Evolutionary conservation across 495 filamentous ascomycete genomes (phyloP).

Genomic region (Terfezia boudieri): DNA sequence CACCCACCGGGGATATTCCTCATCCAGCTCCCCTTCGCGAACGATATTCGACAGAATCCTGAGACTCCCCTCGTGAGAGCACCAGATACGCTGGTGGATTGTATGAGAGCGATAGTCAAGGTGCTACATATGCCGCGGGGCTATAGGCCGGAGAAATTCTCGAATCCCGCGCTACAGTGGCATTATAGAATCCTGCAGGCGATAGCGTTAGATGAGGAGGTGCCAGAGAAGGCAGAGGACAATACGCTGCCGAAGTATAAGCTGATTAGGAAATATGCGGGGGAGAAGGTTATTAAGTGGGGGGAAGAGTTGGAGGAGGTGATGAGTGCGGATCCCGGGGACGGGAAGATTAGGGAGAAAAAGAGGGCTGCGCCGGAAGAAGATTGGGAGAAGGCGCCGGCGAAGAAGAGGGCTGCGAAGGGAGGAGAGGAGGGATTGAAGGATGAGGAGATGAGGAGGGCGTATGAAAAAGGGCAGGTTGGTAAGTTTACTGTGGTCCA

Average conservation of each 20-base stretch:
- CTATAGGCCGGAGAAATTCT: slow-evolving; percentile 71
- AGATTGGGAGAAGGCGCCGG: slow-evolving; percentile 24
- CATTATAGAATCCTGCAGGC: slow-evolving; percentile 90
- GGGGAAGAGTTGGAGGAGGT: slow-evolving; percentile 38
- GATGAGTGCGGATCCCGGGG: slow-evolving; percentile 14
- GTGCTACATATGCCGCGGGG: slow-evolving; percentile 80
- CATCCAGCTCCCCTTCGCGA: slow-evolving; percentile 66
- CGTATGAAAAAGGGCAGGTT: slow-evolving; percentile 36
- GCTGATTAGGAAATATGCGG: slow-evolving; percentile 72
- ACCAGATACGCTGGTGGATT: slow-evolving; percentile 48
- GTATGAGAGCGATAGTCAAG: slow-evolving; percentile 59
- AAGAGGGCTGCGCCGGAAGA: slow-evolving; percentile 16
- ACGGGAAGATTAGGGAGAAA: slow-evolving; percentile 21
- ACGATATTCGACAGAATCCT: slow-evolving; percentile 63
- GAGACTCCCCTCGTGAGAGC: slow-evolving; percentile 32
- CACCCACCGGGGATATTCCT: slow-evolving; percentile 80
- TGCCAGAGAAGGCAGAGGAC: slow-evolving; percentile 60
- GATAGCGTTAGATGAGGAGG: slow-evolving; percentile 75
- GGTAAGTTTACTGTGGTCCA: slow-evolving; percentile 48
- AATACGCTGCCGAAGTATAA: slow-evolving; percentile 62
- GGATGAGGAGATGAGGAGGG: slow-evolving; percentile 36
- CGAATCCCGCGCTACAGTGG: slow-evolving; percentile 93
- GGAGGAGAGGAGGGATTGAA: neutral
- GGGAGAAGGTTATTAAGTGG: slow-evolving; percentile 56
- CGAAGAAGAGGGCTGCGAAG: slow-evolving; percentile 22